Evolutionary conservation across 139 green algal species (phyloP).

Genomic region (Chlamydomonas applanata): DNA sequence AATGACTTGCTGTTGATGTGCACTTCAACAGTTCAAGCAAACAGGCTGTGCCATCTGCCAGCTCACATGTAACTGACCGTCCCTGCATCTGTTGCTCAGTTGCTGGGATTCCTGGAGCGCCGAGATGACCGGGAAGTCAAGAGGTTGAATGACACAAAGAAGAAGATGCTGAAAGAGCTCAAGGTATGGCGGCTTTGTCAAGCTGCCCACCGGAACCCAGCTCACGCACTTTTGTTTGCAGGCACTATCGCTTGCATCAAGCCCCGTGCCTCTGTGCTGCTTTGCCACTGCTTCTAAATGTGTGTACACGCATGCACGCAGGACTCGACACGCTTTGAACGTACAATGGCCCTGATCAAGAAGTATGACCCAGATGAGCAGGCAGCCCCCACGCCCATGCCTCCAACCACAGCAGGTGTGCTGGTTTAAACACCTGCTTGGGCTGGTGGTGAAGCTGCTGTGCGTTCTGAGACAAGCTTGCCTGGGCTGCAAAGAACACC

Average conservation of each 20-base stretch:
- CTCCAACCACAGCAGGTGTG: too few relatives aligned
- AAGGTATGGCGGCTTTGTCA: constrained; percentile 43
- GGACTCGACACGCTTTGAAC: constrained; percentile 63
- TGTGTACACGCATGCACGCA: constrained; percentile 17
- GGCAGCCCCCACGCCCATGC: background rate
- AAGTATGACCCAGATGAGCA: constrained; percentile 66
- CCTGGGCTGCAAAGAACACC: too few relatives aligned
- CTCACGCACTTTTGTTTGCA: too few relatives aligned
- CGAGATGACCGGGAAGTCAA: constrained; percentile 33
- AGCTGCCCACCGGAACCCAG: too few relatives aligned
- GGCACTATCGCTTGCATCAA: background rate
- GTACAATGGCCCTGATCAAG: constrained; percentile 58
- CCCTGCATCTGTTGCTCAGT: background rate
- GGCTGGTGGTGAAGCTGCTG: too few relatives aligned
- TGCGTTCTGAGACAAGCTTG: too few relatives aligned
- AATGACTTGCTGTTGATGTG: too few relatives aligned
- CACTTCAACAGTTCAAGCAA: too few relatives aligned
- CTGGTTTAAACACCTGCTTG: too few relatives aligned
- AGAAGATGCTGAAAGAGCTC: constrained; percentile 62
- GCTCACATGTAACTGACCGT: too few relatives aligned
- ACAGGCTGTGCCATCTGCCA: too few relatives aligned
- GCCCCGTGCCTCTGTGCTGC: too few relatives aligned
- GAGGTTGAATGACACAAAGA: constrained; percentile 37
- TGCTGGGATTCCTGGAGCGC: constrained; percentile 25
- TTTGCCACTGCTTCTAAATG: background rate